phyloP scores from a whole-genome alignment of 306 rosid species.

The Castanopsis chinensis region DNA sequence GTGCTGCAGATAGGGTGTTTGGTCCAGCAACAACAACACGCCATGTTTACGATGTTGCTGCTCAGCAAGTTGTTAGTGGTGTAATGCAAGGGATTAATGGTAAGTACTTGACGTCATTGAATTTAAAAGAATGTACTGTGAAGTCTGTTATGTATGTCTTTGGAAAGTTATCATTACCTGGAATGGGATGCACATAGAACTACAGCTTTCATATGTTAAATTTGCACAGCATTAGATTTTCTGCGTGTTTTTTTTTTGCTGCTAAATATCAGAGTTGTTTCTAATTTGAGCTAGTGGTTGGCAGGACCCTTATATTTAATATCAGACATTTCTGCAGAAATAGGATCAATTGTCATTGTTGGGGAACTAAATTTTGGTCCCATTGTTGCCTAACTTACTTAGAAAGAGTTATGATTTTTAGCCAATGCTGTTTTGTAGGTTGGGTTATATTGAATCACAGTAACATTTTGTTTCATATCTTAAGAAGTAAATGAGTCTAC shows the following conservation, averaged over 20 bases:
- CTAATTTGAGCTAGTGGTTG: background rate
- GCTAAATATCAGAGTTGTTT: background rate
- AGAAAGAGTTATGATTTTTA: background rate
- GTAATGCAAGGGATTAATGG: conserved; percentile 98
- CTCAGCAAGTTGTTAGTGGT: conserved; percentile 85
- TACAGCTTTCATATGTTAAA: background rate
- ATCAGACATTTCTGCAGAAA: background rate
- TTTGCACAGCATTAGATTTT: background rate
- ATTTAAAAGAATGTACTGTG: background rate
- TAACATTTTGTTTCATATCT: background rate
- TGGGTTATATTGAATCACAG: background rate
- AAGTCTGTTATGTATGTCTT: background rate
- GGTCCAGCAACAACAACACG: conserved; percentile 99
- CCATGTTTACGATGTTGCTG: conserved; percentile 94
- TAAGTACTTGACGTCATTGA: conserved; percentile 22
- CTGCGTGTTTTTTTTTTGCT: background rate
- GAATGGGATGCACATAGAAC: background rate
- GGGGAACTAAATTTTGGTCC: background rate
- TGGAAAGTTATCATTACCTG: background rate
- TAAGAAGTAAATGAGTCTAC: background rate
- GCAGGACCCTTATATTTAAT: background rate
- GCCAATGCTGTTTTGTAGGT: background rate
- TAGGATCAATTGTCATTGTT: background rate
- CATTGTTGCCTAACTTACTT: background rate
- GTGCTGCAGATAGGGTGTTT: conserved; percentile 69